Conservation (phyloP, 306 rosid species). For the Acmispon strigosus region DNA sequence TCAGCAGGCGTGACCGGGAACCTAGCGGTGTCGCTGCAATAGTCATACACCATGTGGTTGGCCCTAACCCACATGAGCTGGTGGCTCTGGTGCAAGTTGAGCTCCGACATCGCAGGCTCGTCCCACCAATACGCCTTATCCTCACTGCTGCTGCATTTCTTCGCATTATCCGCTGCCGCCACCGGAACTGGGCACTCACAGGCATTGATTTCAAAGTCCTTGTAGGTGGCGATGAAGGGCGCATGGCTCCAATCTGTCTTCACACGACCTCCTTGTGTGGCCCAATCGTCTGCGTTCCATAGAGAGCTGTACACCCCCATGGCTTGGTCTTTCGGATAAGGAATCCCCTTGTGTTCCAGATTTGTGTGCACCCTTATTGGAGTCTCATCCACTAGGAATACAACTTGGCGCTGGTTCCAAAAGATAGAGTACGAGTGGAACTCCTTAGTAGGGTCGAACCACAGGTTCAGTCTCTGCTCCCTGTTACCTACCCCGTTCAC, state of each 20-base stretch:
- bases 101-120: conserved; percentile 48
- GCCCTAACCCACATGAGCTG: conserved; percentile 90
- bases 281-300: conserved; percentile 99
- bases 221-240: conserved; percentile 71
- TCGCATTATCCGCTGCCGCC: conserved; percentile 28
- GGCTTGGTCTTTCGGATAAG: conserved; percentile 78
- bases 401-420: conserved; percentile 92
- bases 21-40: conserved; percentile 68
- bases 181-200: conserved; percentile 46
- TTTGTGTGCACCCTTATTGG: conserved; percentile 79
- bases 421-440: conserved; percentile 76
- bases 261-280: conserved; percentile 95
- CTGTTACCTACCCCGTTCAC: conserved; percentile 88
- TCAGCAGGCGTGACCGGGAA: conserved; percentile 60
- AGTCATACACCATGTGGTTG: conserved; percentile 85
- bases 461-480: conserved; percentile 86
- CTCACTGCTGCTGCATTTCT: conserved; percentile 48
- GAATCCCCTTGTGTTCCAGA: conserved; percentile 72
- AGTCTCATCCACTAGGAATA: conserved; percentile 79
- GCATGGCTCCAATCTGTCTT: conserved; percentile 96
- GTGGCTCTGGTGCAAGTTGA: conserved; percentile 80
- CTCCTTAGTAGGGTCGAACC: conserved; percentile 82
- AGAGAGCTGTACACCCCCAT: conserved; percentile 95
- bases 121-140: conserved; percentile 90
- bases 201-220: conserved; percentile 57